Conservation (phyloP, 148 eudicot genomes). For the Persicaria tinctoria region DNA sequence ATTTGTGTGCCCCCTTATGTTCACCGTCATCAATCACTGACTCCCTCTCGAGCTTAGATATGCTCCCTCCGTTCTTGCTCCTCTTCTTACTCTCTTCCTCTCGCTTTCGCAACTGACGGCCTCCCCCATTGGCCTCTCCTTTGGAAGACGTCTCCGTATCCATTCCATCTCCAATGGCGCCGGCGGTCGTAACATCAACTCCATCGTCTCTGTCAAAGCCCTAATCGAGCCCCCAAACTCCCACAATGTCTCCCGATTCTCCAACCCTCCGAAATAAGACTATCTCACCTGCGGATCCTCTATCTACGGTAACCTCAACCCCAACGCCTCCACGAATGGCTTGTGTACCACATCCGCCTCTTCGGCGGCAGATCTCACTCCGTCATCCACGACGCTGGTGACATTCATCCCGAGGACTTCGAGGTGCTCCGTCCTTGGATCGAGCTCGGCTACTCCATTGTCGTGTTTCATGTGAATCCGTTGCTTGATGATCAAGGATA, state of each 20-base stretch:
- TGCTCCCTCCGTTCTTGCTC: too few species aligned
- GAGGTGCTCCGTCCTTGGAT: constrained; percentile 62
- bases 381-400: constrained; percentile 73
- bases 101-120: too few species aligned
- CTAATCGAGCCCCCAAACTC: constrained; percentile 30
- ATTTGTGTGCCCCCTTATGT: too few species aligned
- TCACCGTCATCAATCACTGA: too few species aligned
- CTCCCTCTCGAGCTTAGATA: too few species aligned
- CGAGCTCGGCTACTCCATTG: constrained; percentile 55
- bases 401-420: constrained; percentile 43
- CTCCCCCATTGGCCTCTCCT: constrained; percentile 9
- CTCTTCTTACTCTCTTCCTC: too few species aligned
- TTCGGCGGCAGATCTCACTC: constrained; percentile 62
- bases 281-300: constrained; percentile 69
- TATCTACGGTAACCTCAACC: constrained; percentile 60
- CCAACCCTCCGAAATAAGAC: constrained; percentile 45
- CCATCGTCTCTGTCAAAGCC: constrained; percentile 34
- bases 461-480: too few species aligned
- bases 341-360: constrained; percentile 56
- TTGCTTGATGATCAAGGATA: too few species aligned
- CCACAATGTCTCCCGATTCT: constrained; percentile 14
- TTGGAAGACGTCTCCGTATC: constrained; percentile 39
- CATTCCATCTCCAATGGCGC: constrained; percentile 45
- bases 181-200: constrained; percentile 22
- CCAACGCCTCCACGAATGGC: constrained; percentile 66